Evolutionary conservation across 179 eudicot species (phyloP).

Genomic region (Camellia oleifera): DNA sequence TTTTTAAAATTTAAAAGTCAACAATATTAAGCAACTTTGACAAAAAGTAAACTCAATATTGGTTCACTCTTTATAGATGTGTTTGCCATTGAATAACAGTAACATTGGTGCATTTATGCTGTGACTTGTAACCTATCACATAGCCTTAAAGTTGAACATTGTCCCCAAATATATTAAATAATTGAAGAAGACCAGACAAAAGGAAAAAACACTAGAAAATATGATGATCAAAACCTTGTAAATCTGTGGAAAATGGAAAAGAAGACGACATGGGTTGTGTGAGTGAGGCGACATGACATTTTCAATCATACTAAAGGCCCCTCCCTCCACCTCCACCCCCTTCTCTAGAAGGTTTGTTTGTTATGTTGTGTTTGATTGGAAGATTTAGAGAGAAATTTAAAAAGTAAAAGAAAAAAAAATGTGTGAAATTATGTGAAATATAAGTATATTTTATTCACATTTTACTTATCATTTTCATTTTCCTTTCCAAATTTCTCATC

Average conservation of each 20-base stretch:
- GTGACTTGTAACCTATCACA: background rate
- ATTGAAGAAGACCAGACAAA: constrained; percentile 14
- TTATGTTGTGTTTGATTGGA: too few species aligned
- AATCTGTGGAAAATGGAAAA: constrained; percentile 12
- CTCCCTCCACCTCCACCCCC: background rate
- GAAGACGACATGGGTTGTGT: constrained; percentile 11
- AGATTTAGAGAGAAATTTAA: too few species aligned
- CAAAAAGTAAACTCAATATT: background rate
- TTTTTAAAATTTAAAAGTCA: too few species aligned
- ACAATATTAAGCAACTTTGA: too few species aligned
- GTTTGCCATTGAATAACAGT: background rate
- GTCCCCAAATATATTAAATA: constrained; percentile 7
- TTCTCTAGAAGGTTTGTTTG: background rate
- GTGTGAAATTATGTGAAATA: too few species aligned
- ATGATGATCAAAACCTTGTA: constrained; percentile 6
- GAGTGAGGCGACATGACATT: constrained; percentile 17
- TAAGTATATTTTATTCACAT: too few species aligned
- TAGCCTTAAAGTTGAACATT: background rate
- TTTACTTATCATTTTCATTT: too few species aligned
- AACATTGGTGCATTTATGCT: background rate
- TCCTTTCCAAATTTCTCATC: too few species aligned
- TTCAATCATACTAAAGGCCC: background rate
- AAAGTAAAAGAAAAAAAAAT: too few species aligned
- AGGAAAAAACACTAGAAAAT: constrained; percentile 2
- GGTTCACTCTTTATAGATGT: background rate